Conservation (phyloP, 768 basidiomycete species). For the Tephrocybe rancida region DNA sequence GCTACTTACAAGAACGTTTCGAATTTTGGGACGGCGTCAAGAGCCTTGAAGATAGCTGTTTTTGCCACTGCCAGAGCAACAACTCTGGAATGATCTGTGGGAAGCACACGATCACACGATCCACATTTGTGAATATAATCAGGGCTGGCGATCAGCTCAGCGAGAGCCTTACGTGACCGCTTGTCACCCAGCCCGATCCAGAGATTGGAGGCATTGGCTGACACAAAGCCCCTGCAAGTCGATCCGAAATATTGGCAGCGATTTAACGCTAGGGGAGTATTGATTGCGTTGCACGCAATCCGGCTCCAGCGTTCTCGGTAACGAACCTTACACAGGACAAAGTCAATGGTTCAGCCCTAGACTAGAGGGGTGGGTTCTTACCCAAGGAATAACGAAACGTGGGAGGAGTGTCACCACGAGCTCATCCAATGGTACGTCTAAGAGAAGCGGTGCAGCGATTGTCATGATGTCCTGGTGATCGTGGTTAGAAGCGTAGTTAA, state of each 20-base stretch:
- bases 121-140: not conserved
- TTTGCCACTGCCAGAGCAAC: not conserved
- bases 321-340: not conserved
- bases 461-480: slow-evolving; percentile 3
- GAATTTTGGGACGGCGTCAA: not conserved
- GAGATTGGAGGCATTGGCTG: not conserved
- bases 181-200: not conserved
- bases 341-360: too few species aligned
- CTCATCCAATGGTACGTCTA: slow-evolving; percentile 2
- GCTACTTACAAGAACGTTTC: not conserved
- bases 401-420: not conserved
- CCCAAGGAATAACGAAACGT: not conserved
- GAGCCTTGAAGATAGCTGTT: not conserved
- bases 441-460: not conserved
- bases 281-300: not conserved
- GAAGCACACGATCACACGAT: not conserved
- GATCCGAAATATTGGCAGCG: too few species aligned
- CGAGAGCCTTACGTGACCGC: not conserved
- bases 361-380: not conserved
- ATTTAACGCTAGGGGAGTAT: not conserved
- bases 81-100: not conserved
- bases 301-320: not conserved
- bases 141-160: not conserved
- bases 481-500: slow-evolving; percentile 14
- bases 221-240: not conserved